These are phyloP conservation scores for Rhizopus microsporus DNA, from an alignment of 371 early-diverging fungal genomes.

Conservation along the genomic window DNA sequence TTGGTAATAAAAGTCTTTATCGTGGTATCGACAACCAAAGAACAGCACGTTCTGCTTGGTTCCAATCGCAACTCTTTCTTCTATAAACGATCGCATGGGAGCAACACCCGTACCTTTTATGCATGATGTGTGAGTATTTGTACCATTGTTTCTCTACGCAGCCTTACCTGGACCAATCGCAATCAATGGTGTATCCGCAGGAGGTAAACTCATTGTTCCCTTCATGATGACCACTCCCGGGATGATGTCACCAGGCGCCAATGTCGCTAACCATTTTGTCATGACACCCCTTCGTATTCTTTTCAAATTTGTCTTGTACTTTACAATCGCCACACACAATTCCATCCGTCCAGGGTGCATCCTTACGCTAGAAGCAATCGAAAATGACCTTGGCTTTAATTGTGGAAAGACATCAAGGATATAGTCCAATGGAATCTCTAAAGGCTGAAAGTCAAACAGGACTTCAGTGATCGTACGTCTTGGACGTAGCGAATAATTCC, in stretches of 20 bases:
- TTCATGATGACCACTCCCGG: constrained; percentile 54
- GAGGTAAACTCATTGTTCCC: constrained; percentile 78
- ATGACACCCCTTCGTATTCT: constrained; percentile 80
- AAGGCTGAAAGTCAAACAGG: constrained; percentile 78
- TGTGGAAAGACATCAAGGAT: constrained; percentile 81
- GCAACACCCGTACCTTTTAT: constrained; percentile 82
- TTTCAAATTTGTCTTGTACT: constrained; percentile 77
- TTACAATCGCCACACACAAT: constrained; percentile 83
- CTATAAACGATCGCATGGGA: constrained; percentile 86
- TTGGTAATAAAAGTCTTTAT: constrained; percentile 74
- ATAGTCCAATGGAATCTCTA: constrained; percentile 76
- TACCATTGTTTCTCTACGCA: neutral
- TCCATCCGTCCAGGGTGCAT: constrained; percentile 61
- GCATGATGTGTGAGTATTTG: neutral
- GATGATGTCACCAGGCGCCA: constrained; percentile 53
- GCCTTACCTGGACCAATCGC: constrained; percentile 74
- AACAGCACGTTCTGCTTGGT: constrained; percentile 71
- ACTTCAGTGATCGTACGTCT: constrained; percentile 83
- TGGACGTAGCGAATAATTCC: constrained; percentile 77
- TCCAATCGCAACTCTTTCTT: constrained; percentile 56
- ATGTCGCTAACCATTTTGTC: constrained; percentile 71
- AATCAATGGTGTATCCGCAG: constrained; percentile 60
- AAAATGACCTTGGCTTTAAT: constrained; percentile 81
- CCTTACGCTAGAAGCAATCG: constrained; percentile 68
- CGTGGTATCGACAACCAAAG: constrained; percentile 77